Percentiles rank a stretch among this genome's conserved stretches.
Conservation (phyloP, 495 filamentous ascomycete genomes). For the Friedmanniomyces simplex region DNA sequence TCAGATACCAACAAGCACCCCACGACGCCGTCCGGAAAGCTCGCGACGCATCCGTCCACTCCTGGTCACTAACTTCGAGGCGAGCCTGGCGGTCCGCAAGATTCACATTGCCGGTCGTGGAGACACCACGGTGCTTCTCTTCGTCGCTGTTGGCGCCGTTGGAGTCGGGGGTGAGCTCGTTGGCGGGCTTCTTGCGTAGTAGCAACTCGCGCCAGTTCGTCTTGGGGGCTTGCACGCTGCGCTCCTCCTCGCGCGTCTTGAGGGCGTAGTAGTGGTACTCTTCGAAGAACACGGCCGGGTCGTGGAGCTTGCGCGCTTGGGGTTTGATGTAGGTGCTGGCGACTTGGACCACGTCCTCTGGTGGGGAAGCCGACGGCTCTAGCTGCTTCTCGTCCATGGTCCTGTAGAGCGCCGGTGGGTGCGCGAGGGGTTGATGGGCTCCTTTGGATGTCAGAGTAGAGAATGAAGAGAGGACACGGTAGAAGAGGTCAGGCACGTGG, state of each 20-base stretch:
- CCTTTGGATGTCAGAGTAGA: too few species aligned
- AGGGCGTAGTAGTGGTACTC: conserved; percentile 43
- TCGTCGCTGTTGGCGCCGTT: background rate
- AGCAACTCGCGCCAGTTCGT: conserved; percentile 4
- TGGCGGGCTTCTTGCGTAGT: conserved; percentile 7
- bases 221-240: background rate
- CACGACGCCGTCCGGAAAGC: conserved; percentile 37
- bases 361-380: background rate
- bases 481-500: too few species aligned
- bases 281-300: conserved; percentile 29
- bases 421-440: too few species aligned
- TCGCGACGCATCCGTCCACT: conserved; percentile 29
- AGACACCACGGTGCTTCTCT: background rate
- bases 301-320: conserved; percentile 10
- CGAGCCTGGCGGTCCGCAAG: background rate
- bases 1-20: conserved; percentile 47
- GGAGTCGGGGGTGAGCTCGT: background rate
- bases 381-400: background rate
- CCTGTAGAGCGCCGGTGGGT: background rate
- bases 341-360: background rate
- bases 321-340: conserved; percentile 4
- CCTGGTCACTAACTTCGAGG: background rate
- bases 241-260: conserved; percentile 37
- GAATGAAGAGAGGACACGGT: too few species aligned
- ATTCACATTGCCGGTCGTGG: background rate